Percentiles rank a stretch among this genome's conserved stretches.
These are phyloP conservation scores for Yamadazyma blattariae DNA, from an alignment of 1,139 yeast genomes.

Conservation along the genomic window DNA sequence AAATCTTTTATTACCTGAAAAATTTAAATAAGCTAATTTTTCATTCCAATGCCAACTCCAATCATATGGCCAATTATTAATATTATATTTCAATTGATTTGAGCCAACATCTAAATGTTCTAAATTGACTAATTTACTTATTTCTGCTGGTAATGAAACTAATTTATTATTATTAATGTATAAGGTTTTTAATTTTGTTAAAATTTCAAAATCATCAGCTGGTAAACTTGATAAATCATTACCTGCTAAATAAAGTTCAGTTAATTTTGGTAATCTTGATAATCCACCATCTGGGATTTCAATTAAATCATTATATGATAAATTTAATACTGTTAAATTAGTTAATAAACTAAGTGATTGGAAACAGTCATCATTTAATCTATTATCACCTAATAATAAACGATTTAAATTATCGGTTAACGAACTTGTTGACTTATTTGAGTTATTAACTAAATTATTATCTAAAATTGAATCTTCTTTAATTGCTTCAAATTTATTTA, in stretches of 20 bases:
- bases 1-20: slow-evolving; percentile 88
- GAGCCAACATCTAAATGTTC: slow-evolving; percentile 87
- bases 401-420: slow-evolving; percentile 53
- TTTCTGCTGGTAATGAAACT: slow-evolving; percentile 85
- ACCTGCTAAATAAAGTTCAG: slow-evolving; percentile 80
- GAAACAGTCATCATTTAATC: slow-evolving; percentile 75
- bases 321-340: slow-evolving; percentile 62
- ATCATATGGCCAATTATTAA: slow-evolving; percentile 92
- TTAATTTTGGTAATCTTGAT: slow-evolving; percentile 53
- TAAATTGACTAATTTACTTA: slow-evolving; percentile 64
- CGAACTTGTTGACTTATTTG: slow-evolving; percentile 19
- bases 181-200: slow-evolving; percentile 58
- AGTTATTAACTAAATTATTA: background rate
- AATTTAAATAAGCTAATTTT: slow-evolving; percentile 74
- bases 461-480: slow-evolving; percentile 5
- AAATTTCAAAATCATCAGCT: slow-evolving; percentile 73
- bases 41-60: slow-evolving; percentile 96
- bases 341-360: slow-evolving; percentile 61
- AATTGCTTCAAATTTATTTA: slow-evolving; percentile 6
- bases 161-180: slow-evolving; percentile 82
- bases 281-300: slow-evolving; percentile 79
- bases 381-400: slow-evolving; percentile 78
- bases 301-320: slow-evolving; percentile 78
- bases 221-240: slow-evolving; percentile 78
- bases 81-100: slow-evolving; percentile 85